Conservation (phyloP, 2,329 filamentous ascomycete species). For the Fusarium sp. region DNA sequence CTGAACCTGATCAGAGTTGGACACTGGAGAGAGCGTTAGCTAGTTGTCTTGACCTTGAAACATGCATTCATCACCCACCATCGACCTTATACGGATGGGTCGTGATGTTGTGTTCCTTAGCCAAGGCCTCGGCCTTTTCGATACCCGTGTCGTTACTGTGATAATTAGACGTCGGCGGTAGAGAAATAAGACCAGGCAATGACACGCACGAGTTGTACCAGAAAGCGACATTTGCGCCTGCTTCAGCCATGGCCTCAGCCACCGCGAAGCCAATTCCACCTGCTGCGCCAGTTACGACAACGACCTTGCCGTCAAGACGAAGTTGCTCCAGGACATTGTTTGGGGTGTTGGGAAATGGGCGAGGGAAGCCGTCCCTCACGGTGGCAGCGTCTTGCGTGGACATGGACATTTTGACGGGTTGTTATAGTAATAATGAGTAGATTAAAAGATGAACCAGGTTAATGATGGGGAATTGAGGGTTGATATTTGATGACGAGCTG, state of each 20-base stretch:
- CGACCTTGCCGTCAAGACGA: constrained; percentile 53
- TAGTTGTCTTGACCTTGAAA: not conserved
- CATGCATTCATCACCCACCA: constrained; percentile 27
- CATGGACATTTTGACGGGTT: not conserved
- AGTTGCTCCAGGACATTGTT: constrained; percentile 59
- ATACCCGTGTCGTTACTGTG: constrained; percentile 50
- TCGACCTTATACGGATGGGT: constrained; percentile 57
- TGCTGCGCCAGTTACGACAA: constrained; percentile 56
- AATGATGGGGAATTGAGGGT: not conserved
- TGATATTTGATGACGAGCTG: not conserved
- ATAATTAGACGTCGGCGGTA: not conserved
- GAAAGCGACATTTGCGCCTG: constrained; percentile 53
- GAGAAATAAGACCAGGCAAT: not conserved
- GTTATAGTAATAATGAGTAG: not conserved
- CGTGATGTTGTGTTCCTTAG: constrained; percentile 49
- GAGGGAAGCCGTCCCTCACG: constrained; percentile 14
- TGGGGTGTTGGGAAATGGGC: constrained; percentile 37
- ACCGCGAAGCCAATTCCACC: constrained; percentile 59
- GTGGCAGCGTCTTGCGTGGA: not conserved
- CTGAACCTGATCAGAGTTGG: constrained; percentile 47
- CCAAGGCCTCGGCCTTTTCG: constrained; percentile 48
- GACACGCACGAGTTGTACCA: constrained; percentile 45
- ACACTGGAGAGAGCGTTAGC: constrained; percentile 46
- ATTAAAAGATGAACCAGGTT: not conserved
- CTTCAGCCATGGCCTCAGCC: constrained; percentile 59